A percentile compares a stretch with the other conserved stretches of the same genome.
phyloP scores from a whole-genome alignment of 495 filamentous ascomycete species.

The Tuber umbilicatum region DNA sequence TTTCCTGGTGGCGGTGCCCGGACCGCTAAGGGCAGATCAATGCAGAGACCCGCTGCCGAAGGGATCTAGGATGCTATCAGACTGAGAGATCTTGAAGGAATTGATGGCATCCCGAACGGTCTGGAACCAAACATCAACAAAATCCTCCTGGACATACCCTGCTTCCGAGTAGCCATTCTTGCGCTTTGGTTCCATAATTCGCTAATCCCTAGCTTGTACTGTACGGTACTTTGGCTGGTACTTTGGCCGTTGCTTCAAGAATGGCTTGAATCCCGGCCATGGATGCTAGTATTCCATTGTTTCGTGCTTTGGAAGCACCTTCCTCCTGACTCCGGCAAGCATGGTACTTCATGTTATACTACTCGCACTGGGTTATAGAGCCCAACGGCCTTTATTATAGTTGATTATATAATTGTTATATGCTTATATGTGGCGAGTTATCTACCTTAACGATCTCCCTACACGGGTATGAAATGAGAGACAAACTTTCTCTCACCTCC shows the following conservation, averaged over 20 bases:
- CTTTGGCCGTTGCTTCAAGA: not conserved
- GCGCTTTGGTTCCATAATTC: not conserved
- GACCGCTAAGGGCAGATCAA: not conserved
- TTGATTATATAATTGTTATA: not conserved
- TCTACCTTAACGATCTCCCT: not conserved
- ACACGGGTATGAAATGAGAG: not conserved
- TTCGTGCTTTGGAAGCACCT: not conserved
- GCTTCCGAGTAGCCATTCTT: not conserved
- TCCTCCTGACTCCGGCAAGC: not conserved
- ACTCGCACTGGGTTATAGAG: not conserved
- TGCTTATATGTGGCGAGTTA: not conserved
- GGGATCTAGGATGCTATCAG: not conserved
- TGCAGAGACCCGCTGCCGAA: not conserved
- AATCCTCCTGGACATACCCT: not conserved
- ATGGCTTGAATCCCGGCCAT: not conserved
- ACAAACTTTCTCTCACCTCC: not conserved
- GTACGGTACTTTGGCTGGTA: not conserved
- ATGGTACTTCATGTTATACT: not conserved
- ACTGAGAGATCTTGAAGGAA: not conserved
- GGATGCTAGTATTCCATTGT: not conserved
- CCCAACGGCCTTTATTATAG: not conserved
- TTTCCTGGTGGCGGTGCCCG: not conserved
- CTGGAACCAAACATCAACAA: not conserved
- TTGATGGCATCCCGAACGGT: not conserved
- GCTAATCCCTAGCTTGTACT: not conserved